phyloP scores from a whole-genome alignment of 345 rosid genomes.

The Dimocarpus longan region DNA sequence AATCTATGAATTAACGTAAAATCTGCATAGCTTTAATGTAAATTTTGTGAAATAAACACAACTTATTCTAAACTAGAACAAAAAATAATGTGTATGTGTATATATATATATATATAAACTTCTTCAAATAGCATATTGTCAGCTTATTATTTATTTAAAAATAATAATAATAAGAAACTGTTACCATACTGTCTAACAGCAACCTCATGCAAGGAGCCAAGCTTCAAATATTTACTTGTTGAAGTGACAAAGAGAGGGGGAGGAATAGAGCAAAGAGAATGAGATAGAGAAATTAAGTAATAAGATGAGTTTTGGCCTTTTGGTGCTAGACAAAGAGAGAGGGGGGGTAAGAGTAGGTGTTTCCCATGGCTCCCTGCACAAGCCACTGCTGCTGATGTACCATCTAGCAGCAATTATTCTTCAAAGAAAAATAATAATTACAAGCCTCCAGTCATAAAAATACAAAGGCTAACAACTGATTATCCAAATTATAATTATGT shows the following conservation, averaged over 20 bases:
- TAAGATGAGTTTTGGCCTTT: not conserved
- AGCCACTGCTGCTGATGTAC: not conserved
- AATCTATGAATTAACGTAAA: not conserved
- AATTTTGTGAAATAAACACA: not conserved
- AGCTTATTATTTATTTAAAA: not conserved
- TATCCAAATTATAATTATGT: too few relatives aligned
- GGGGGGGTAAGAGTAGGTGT: not conserved
- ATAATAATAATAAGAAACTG: not conserved
- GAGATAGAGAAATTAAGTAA: not conserved
- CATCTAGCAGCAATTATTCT: not conserved
- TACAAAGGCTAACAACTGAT: too few relatives aligned
- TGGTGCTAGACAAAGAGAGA: not conserved
- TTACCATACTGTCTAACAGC: not conserved
- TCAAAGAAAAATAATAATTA: too few relatives aligned
- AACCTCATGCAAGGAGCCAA: conserved; percentile 1
- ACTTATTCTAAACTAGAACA: too few relatives aligned
- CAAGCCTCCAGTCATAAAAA: too few relatives aligned
- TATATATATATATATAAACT: too few relatives aligned
- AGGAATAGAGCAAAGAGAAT: not conserved
- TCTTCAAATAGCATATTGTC: too few relatives aligned
- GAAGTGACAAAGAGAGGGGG: not conserved
- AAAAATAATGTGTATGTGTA: too few relatives aligned
- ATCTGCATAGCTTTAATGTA: not conserved
- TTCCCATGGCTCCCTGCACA: too few relatives aligned
- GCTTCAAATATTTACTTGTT: not conserved